A percentile compares a stretch with the other conserved stretches of the same genome.
Conservation (phyloP, 2,329 filamentous ascomycete species). For the Daldinia sp. region DNA sequence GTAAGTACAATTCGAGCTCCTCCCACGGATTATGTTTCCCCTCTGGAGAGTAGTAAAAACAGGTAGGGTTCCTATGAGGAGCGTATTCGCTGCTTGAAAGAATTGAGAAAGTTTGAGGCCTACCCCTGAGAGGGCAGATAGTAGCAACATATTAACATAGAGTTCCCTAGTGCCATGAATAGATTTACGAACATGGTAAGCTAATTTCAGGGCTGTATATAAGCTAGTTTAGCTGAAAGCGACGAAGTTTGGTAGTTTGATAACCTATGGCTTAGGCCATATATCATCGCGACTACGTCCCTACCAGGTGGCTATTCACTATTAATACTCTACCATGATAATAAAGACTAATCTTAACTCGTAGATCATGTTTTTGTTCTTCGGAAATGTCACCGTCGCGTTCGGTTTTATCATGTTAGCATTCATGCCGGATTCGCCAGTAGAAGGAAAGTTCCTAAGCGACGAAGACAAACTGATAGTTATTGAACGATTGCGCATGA, state of each 20-base stretch:
- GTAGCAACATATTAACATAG: not conserved
- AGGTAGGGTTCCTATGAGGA: not conserved
- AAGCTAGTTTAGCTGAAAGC: not conserved
- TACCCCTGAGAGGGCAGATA: not conserved
- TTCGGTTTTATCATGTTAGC: conserved; percentile 56
- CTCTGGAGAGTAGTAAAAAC: not conserved
- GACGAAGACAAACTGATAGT: conserved; percentile 61
- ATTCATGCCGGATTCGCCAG: conserved; percentile 59
- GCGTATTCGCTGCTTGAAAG: not conserved
- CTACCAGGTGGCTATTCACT: conserved; percentile 36
- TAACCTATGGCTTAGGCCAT: conserved; percentile 66
- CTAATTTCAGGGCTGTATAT: conserved; percentile 10
- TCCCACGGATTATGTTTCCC: not conserved
- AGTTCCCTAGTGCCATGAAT: conserved; percentile 57
- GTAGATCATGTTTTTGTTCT: conserved; percentile 56
- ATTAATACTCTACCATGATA: conserved; percentile 34
- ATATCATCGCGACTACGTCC: conserved; percentile 55
- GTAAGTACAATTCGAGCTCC: conserved; percentile 16
- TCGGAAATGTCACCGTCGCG: conserved; percentile 59
- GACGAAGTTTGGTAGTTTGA: conserved; percentile 58
- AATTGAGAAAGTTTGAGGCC: not conserved
- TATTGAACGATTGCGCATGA: conserved; percentile 61
- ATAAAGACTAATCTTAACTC: not conserved
- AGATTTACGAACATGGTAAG: conserved; percentile 63
- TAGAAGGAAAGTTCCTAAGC: conserved; percentile 60